Percentiles rank a stretch among this genome's conserved stretches.
These are phyloP conservation scores for Corniculantispora saksenae DNA, from an alignment of 2,329 filamentous ascomycete genomes.

Conservation along the genomic window DNA sequence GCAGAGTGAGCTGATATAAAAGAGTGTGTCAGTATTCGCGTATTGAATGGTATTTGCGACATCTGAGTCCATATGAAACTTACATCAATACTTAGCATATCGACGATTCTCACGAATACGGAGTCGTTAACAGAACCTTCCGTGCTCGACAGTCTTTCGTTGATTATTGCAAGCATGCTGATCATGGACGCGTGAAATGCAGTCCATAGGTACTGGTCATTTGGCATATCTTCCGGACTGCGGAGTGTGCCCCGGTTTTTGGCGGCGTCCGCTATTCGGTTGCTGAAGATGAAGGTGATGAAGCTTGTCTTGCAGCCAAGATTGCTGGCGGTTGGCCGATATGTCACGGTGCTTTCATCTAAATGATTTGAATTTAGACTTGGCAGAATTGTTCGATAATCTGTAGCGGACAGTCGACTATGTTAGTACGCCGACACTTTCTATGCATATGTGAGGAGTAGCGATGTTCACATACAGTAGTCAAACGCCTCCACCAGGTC, in stretches of 20 bases:
- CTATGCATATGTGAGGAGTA: background rate
- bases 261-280: conserved; percentile 14
- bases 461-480: background rate
- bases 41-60: background rate
- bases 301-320: conserved; percentile 15
- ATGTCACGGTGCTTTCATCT: background rate
- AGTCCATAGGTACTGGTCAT: conserved; percentile 9
- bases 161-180: conserved; percentile 3
- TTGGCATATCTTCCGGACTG: conserved; percentile 7
- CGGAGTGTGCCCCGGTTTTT: conserved; percentile 7
- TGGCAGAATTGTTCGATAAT: conserved; percentile 11
- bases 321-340: conserved; percentile 6
- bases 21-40: background rate
- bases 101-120: conserved; percentile 9
- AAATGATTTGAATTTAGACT: conserved; percentile 1
- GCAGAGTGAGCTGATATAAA: background rate
- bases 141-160: conserved; percentile 2
- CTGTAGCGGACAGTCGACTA: background rate
- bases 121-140: conserved; percentile 3
- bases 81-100: conserved; percentile 14
- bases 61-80: background rate
- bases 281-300: conserved; percentile 14
- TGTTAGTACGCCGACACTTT: background rate
- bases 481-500: conserved; percentile 11
- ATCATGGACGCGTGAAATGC: conserved; percentile 7